Percentiles rank a stretch among this genome's conserved stretches.
These are phyloP conservation scores for Podaxis sp. DNA, from an alignment of 768 basidiomycete genomes.

Conservation along the genomic window DNA sequence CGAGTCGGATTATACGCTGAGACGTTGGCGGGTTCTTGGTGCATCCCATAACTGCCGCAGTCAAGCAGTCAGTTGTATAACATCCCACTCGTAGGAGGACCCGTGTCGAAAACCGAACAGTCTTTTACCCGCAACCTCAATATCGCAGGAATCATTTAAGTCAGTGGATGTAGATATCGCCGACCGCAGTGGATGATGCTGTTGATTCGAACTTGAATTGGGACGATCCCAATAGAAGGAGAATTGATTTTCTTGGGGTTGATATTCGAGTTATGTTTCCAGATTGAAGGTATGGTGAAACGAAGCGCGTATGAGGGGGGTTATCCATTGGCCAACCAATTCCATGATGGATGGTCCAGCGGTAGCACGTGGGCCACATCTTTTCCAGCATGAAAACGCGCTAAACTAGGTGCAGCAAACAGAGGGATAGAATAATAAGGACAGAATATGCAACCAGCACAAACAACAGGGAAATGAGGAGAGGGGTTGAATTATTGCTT, in stretches of 20 bases:
- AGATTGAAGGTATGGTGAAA: background rate
- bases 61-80: too few species aligned
- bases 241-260: background rate
- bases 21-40: too few species aligned
- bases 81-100: too few species aligned
- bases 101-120: too few species aligned
- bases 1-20: background rate
- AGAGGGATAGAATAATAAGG: background rate
- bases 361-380: background rate
- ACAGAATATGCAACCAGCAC: background rate
- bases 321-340: background rate
- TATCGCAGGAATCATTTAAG: too few species aligned
- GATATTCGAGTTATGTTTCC: background rate
- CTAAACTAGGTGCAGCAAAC: constrained; percentile 4
- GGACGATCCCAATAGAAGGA: too few species aligned
- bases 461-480: background rate
- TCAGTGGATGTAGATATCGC: too few species aligned
- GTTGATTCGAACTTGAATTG: too few species aligned
- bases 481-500: background rate
- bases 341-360: background rate
- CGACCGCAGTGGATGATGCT: too few species aligned
- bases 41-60: too few species aligned
- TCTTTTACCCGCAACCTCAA: too few species aligned
- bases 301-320: background rate
- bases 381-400: background rate